These are phyloP conservation scores for Neolentinus lepideus DNA, from an alignment of 1,284 basidiomycete genomes.

Conservation along the genomic window DNA sequence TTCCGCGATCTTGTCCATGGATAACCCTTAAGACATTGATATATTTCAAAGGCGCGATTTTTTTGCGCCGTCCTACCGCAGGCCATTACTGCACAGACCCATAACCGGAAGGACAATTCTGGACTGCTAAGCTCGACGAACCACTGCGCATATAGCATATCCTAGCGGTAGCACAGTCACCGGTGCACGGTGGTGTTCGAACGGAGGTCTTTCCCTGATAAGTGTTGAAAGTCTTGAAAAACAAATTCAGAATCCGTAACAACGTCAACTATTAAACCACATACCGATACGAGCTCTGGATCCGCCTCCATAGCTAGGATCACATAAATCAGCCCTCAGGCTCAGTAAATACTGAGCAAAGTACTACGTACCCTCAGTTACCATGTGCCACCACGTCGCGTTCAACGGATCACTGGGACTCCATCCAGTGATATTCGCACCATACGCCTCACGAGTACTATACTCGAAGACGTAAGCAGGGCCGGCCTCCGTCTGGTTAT, in stretches of 20 bases:
- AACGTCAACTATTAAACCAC: constrained; percentile 11
- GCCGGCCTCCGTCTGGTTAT: constrained; percentile 44
- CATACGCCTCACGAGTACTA: constrained; percentile 64
- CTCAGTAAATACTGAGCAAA: background rate
- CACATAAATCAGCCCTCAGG: constrained; percentile 2
- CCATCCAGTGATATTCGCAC: constrained; percentile 53
- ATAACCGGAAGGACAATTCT: constrained; percentile 57
- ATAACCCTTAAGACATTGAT: background rate
- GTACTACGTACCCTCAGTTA: constrained; percentile 58
- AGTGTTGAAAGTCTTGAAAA: constrained; percentile 51
- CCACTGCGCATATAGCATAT: constrained; percentile 80
- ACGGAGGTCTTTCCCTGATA: constrained; percentile 68
- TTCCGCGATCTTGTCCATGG: too few species aligned
- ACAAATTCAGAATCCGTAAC: constrained; percentile 4
- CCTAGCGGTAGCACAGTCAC: constrained; percentile 56
- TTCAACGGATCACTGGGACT: constrained; percentile 64
- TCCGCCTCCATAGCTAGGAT: constrained; percentile 57
- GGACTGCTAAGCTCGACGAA: constrained; percentile 45
- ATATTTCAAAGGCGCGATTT: too few species aligned
- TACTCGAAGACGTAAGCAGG: constrained; percentile 70
- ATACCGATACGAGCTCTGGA: constrained; percentile 48
- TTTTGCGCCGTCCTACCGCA: background rate
- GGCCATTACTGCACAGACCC: constrained; percentile 51
- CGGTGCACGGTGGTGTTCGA: constrained; percentile 47
- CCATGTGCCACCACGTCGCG: constrained; percentile 78